Evolutionary conservation across 345 rosid genomes (phyloP).

Genomic region (Salix arbutifolia): DNA sequence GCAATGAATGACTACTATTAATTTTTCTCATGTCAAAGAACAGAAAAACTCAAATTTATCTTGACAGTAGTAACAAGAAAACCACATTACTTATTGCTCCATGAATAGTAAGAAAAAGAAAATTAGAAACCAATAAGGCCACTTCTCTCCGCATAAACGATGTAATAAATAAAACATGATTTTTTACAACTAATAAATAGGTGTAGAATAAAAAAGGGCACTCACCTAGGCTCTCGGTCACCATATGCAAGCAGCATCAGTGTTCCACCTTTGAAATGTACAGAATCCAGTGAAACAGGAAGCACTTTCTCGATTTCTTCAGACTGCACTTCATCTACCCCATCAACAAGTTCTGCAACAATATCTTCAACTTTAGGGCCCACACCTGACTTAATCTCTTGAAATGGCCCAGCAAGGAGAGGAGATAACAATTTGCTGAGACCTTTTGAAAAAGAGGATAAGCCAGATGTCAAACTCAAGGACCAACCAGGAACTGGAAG

Average conservation of each 20-base stretch:
- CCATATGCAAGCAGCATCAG: slow-evolving; percentile 82
- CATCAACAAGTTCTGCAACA: slow-evolving; percentile 58
- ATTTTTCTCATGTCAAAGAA: no score
- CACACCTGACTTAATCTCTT: slow-evolving; percentile 41
- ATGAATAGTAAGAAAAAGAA: no score
- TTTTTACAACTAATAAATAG: neutral
- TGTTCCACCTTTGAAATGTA: slow-evolving; percentile 81
- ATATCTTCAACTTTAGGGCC: slow-evolving; percentile 52
- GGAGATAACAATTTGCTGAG: slow-evolving; percentile 29
- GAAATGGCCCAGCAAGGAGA: slow-evolving; percentile 37
- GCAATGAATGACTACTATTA: no score
- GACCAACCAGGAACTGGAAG: slow-evolving; percentile 32
- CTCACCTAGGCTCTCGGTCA: slow-evolving; percentile 86
- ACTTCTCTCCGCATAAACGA: neutral
- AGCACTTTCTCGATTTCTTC: slow-evolving; percentile 59
- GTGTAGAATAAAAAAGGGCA: neutral
- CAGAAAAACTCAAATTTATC: no score
- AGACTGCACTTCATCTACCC: slow-evolving; percentile 46
- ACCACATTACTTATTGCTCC: no score
- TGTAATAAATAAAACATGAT: neutral
- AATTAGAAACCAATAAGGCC: neutral
- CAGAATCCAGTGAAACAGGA: slow-evolving; percentile 84
- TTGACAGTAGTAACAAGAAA: no score
- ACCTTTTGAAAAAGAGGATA: slow-evolving; percentile 32
- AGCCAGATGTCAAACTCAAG: slow-evolving; percentile 20